Percentiles rank a stretch among this genome's conserved stretches.
Conservation (phyloP, 2,329 filamentous ascomycete species). For the Aschersonia sp. region DNA sequence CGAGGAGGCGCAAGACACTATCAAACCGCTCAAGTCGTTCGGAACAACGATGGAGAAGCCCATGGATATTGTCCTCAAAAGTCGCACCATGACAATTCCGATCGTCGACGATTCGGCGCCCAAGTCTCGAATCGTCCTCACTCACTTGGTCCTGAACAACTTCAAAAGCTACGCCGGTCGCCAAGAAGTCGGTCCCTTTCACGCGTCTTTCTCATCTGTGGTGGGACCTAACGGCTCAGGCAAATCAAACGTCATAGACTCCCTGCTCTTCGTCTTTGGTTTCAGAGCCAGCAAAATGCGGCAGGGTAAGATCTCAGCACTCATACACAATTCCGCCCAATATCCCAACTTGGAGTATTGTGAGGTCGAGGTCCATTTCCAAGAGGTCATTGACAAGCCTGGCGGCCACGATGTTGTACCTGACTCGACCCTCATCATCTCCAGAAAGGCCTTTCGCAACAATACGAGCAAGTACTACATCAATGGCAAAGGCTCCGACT, state of each 20-base stretch:
- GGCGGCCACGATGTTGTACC: constrained; percentile 66
- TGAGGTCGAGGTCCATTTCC: constrained; percentile 93
- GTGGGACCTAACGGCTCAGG: constrained; percentile 96
- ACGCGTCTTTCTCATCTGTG: constrained; percentile 92
- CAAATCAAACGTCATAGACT: constrained; percentile 98
- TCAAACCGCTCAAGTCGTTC: constrained; percentile 62
- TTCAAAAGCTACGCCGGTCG: constrained; percentile 98
- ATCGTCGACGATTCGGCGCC: constrained; percentile 62
- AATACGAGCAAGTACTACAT: constrained; percentile 98
- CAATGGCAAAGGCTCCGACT: constrained; percentile 77
- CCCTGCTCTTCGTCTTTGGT: constrained; percentile 94
- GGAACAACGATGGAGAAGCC: constrained; percentile 72
- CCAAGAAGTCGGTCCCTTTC: constrained; percentile 92
- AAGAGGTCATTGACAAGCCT: constrained; percentile 79
- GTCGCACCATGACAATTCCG: constrained; percentile 53
- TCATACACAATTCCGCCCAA: constrained; percentile 92
- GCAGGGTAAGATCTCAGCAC: constrained; percentile 91
- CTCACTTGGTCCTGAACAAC: constrained; percentile 81
- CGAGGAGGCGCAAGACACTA: constrained; percentile 22
- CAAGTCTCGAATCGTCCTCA: constrained; percentile 82
- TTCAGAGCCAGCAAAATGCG: constrained; percentile 99
- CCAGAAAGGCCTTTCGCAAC: constrained; percentile 89
- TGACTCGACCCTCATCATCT: constrained; percentile 74
- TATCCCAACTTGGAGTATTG: constrained; percentile 77
- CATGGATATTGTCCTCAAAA: constrained; percentile 87